These are phyloP conservation scores for Pseudocercospora ulei DNA, from an alignment of 2,329 filamentous ascomycete genomes.

Conservation along the genomic window DNA sequence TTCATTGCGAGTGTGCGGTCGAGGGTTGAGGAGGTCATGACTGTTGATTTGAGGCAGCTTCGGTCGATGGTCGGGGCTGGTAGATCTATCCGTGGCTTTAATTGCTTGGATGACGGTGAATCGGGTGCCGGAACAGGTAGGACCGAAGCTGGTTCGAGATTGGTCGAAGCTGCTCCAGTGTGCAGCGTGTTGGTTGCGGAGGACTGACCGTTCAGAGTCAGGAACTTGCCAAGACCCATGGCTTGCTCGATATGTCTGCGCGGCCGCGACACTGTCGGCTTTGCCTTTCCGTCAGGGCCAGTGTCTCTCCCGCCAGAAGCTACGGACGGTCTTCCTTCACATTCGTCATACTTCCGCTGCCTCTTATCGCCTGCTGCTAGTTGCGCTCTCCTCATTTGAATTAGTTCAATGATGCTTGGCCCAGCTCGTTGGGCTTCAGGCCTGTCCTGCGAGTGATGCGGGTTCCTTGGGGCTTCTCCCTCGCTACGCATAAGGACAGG, in stretches of 20 bases:
- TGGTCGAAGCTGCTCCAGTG: no score
- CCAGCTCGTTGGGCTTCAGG: neutral
- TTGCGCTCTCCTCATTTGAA: neutral
- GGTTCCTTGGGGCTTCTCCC: neutral
- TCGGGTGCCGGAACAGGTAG: no score
- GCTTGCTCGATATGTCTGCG: no score
- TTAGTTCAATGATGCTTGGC: neutral
- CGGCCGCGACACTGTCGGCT: no score
- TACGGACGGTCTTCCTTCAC: no score
- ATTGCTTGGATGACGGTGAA: no score
- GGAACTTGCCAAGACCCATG: slow-evolving; percentile 8
- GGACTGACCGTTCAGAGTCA: slow-evolving; percentile 5
- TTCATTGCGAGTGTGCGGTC: slow-evolving; percentile 41
- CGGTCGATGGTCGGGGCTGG: neutral
- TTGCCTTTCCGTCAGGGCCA: no score
- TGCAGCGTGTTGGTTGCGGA: no score
- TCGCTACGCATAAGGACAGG: no score
- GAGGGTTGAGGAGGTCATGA: slow-evolving; percentile 41
- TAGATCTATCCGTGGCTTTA: neutral
- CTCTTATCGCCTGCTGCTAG: neutral
- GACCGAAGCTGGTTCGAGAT: no score
- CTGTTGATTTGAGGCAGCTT: slow-evolving; percentile 34
- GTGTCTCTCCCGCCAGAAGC: no score
- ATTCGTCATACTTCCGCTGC: no score
- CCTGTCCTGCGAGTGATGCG: neutral